Percentiles rank a stretch among this genome's conserved stretches.
phyloP scores from a whole-genome alignment of 2,329 filamentous ascomycete species.

The Amesomyces nigricolor region DNA sequence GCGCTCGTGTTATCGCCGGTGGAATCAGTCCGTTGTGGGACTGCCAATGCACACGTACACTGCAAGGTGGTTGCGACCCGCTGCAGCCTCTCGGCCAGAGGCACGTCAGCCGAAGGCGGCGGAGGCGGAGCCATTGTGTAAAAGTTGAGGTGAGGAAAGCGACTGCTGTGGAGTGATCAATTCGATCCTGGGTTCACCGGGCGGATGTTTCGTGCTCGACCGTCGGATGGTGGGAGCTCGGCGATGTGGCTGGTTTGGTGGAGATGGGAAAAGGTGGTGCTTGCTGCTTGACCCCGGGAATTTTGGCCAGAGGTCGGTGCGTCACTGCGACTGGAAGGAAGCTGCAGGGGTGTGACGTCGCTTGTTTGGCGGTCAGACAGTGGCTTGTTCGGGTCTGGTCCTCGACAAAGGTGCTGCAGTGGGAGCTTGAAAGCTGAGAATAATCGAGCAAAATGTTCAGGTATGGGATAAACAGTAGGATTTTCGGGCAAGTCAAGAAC shows the following conservation, averaged over 20 bases:
- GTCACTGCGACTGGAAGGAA: constrained; percentile 9
- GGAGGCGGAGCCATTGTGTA: constrained; percentile 60
- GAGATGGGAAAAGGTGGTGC: constrained; percentile 17
- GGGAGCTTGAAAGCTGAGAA: not conserved
- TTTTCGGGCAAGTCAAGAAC: not conserved
- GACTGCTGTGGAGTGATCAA: constrained; percentile 2
- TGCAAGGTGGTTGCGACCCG: constrained; percentile 83
- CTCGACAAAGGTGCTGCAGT: not conserved
- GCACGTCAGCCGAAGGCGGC: constrained; percentile 62
- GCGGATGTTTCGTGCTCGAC: constrained; percentile 1
- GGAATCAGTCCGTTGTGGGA: not conserved
- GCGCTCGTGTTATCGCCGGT: not conserved
- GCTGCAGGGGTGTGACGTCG: constrained; percentile 18
- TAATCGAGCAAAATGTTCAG: not conserved
- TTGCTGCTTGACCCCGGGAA: constrained; percentile 9
- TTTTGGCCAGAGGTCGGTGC: constrained; percentile 20
- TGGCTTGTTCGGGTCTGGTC: not conserved
- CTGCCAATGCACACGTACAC: constrained; percentile 55
- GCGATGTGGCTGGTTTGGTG: constrained; percentile 19
- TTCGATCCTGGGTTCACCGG: constrained; percentile 3
- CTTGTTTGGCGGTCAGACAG: not conserved
- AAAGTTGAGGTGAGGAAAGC: not conserved
- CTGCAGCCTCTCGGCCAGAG: constrained; percentile 68
- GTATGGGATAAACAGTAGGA: not conserved
- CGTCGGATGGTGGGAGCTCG: constrained; percentile 7